These are phyloP conservation scores for Botryotinia convoluta DNA, from an alignment of 2,329 filamentous ascomycete genomes.

Conservation along the genomic window DNA sequence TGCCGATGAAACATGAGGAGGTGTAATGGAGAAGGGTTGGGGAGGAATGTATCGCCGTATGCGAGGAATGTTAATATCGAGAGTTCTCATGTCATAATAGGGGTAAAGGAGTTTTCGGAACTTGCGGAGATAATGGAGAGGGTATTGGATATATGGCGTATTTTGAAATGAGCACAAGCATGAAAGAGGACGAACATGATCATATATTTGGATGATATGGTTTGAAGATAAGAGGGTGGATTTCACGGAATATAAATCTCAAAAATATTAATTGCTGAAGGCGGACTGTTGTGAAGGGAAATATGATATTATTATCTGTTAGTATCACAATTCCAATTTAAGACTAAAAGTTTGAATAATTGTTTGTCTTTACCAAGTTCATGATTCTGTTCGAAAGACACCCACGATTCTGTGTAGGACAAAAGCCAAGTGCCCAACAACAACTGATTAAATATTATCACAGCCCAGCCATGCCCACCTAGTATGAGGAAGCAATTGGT, in stretches of 20 bases:
- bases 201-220: background rate
- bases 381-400: background rate
- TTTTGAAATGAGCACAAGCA: background rate
- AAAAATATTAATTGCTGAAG: background rate
- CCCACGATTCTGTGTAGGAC: background rate
- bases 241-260: background rate
- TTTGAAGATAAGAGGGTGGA: background rate
- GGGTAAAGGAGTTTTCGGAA: conserved; percentile 13
- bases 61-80: background rate
- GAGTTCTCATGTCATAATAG: background rate
- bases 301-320: background rate
- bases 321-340: background rate
- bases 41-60: background rate
- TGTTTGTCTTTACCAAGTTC: background rate
- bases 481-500: background rate
- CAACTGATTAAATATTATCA: background rate
- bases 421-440: background rate
- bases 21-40: background rate
- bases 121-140: background rate
- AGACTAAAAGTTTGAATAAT: no score
- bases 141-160: conserved; percentile 6
- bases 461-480: no score
- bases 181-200: background rate
- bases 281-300: background rate
- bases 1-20: conserved; percentile 10